Evolutionary conservation across 345 rosid genomes (phyloP).

Genomic region (Linum lewisii): DNA sequence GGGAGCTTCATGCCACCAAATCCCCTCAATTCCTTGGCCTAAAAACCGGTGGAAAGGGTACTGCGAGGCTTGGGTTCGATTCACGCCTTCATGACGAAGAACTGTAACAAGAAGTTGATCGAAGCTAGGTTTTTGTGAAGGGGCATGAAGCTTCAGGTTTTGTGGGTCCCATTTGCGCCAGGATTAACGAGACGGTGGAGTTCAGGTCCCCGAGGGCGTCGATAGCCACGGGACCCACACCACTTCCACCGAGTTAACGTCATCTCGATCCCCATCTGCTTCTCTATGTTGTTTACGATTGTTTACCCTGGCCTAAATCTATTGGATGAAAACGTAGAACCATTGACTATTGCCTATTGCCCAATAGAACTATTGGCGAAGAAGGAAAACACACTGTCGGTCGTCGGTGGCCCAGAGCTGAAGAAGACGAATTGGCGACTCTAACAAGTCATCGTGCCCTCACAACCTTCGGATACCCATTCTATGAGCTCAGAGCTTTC

Average conservation of each 20-base stretch:
- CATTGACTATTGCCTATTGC: too few species aligned
- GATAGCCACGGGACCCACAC: slow-evolving; percentile 88
- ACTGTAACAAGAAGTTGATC: slow-evolving; percentile 62
- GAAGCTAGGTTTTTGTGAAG: slow-evolving; percentile 64
- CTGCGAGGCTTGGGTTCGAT: slow-evolving; percentile 45
- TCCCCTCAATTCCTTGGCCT: slow-evolving; percentile 86
- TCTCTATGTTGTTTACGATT: slow-evolving; percentile 65
- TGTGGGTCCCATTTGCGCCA: slow-evolving; percentile 43
- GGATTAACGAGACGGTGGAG: slow-evolving; percentile 64
- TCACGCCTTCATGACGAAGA: slow-evolving; percentile 28
- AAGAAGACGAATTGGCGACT: too few species aligned
- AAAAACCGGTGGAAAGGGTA: slow-evolving; percentile 67
- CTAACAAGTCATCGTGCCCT: too few species aligned
- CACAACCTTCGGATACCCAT: too few species aligned
- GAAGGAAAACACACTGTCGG: too few species aligned
- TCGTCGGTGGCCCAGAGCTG: too few species aligned
- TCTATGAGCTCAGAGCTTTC: too few species aligned
- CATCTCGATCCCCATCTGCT: slow-evolving; percentile 67
- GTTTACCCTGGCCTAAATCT: slow-evolving; percentile 64
- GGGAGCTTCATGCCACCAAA: slow-evolving; percentile 73
- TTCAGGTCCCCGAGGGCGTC: slow-evolving; percentile 73
- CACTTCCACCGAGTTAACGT: slow-evolving; percentile 71
- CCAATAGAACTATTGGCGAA: too few species aligned
- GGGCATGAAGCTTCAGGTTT: slow-evolving; percentile 77
- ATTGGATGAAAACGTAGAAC: too few species aligned